Base-by-base conservation (phyloP, 345 rosid species). In the Pugionium dolabratum region DNA sequence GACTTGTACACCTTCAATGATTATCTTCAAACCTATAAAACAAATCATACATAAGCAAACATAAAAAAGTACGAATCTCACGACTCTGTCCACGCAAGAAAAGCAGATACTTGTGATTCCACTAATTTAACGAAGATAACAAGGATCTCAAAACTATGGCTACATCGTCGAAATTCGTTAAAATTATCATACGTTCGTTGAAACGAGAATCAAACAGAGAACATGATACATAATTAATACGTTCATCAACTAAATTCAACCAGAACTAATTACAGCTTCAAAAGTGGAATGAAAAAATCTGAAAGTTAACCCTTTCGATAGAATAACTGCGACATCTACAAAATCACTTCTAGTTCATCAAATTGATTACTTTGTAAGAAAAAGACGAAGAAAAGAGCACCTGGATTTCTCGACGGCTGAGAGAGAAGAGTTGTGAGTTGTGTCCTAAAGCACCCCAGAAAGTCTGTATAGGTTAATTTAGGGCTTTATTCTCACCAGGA, bases 401-500 rank as follows among this genome's bases (percentile, higher is more conserved):
- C 59, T 34, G 7, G 37, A 33, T 5, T 51, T 1, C 9, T 52
- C 9, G 56, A 52, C 56, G 56, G 56, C 56, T 32, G 39, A 32
- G 8, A 34, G 29, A 32, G 27, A 32, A 52, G 39, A 29, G 11
- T 4, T 49, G 3, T n/a, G 34, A 29, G 6, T 4, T 45, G 49
- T 5, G 5, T 26, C 30, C 9, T n/a, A 18, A 48, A 28, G 29
- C 33, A 18, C 18, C 18, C 18, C 18, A 18, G 18, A 18, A 18
- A 0, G 18, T 49, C 4, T 2, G 34, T 29, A 4, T 1, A 52
- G 39, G 27, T 32, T 51, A 31, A 31, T 27, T 49, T 51, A 31
- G 56, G 59, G 43, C 10, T 34, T 18, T 54, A 34, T 33, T 33
- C 10, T 1, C 58, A 54, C 18, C 18, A 18, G 18, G 5, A 7